These are phyloP conservation scores for Nannochloris sp. DNA, from an alignment of 139 green algal genomes.

Conservation along the genomic window DNA sequence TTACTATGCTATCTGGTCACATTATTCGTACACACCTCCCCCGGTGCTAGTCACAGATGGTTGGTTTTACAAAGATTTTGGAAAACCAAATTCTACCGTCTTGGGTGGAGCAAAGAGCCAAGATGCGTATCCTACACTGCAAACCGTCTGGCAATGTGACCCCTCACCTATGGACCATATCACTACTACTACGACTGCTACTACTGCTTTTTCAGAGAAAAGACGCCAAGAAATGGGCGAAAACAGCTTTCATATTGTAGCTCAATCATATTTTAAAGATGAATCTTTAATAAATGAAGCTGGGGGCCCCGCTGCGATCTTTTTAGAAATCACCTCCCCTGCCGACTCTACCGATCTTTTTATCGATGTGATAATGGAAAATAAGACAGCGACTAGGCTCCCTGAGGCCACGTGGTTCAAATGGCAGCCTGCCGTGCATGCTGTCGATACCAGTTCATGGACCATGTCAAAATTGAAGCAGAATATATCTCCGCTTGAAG, in stretches of 20 bases:
- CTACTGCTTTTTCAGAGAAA: background rate
- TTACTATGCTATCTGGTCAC: constrained; percentile 20
- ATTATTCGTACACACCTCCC: constrained; percentile 22
- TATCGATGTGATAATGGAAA: constrained; percentile 37
- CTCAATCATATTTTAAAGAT: constrained; percentile 4
- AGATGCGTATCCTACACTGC: background rate
- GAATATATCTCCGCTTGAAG: constrained; percentile 34
- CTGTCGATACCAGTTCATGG: constrained; percentile 35
- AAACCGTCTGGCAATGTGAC: background rate
- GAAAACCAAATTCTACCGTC: constrained; percentile 34
- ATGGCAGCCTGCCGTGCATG: background rate
- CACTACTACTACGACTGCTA: too few relatives aligned
- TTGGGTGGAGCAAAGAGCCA: background rate
- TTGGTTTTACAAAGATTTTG: constrained; percentile 46
- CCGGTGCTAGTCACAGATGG: background rate
- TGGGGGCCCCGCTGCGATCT: constrained; percentile 30
- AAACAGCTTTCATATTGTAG: constrained; percentile 7
- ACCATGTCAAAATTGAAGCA: constrained; percentile 43
- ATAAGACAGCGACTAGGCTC: constrained; percentile 58
- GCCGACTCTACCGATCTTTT: constrained; percentile 2
- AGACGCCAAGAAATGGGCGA: background rate
- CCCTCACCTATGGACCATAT: background rate
- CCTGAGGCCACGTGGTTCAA: constrained; percentile 40
- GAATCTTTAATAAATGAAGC: constrained; percentile 8
- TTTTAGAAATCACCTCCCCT: constrained; percentile 21